Evolutionary conservation across 169 alveolate genomes (phyloP), one percentile per base, ranked within the genome.

Genomic region (Plasmodium vivax): DNA sequence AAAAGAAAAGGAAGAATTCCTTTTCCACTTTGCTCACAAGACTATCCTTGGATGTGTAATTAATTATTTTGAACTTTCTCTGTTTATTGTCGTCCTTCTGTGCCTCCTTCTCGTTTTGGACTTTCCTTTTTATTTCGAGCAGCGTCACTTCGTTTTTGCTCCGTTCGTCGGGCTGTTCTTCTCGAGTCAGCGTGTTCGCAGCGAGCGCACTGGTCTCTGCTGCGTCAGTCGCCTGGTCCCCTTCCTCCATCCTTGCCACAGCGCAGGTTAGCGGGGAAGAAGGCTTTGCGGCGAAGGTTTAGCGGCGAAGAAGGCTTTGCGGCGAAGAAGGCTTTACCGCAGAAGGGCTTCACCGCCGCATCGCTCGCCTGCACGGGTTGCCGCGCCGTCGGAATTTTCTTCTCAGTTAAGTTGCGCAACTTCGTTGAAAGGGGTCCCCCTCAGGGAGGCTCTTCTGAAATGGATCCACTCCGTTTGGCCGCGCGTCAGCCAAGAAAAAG

Each of bases 71-170:
- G 68, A 92, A 92, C 68, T 92, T 92, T 82, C 68, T 92, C 4
- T 45, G 95, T 38, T 92, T 92, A 16, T 34, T 34, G 41, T 92
- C 85, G 38, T 92, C 91, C 47, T 92, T 92, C 45, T 19, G 71
- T 36, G 95, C 83, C n/a, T 92, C 95, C 30, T 72, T 74, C 41
- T 92, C 95, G 30, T 27, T 92, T 83, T 92, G 95, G 19, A 62
- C 95, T 92, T 92, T 92, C 83, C 95, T 62, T 45, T 92, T 92
- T 47, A 92, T 92, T 72, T 92, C 95, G 14, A 92, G 74, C 32
- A 92, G 85, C 27, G 92, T 34, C 54, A 92, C 38, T 92, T 92
- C 87, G 56, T 68, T 71, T 9, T 71, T 45, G 62, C n/a, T 34
- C 41, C 14, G 45, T 45, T 58, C 56, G 10, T 43, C 36, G 4